Percentiles rank a stretch among this genome's conserved stretches.
These are phyloP conservation scores for Vinca major DNA, from an alignment of 305 asterid genomes.

Conservation along the genomic window DNA sequence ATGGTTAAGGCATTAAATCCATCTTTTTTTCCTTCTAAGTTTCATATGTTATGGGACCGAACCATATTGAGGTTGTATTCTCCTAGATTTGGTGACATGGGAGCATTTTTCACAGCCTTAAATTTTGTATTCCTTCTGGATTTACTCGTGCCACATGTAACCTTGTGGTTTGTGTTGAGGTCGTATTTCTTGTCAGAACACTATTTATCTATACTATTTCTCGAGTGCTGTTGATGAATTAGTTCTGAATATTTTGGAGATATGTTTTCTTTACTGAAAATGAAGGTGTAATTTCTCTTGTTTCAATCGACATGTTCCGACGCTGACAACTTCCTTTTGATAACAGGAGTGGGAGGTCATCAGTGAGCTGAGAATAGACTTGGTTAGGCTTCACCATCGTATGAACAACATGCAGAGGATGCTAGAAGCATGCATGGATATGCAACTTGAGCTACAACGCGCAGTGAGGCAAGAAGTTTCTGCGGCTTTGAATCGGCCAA, in stretches of 20 bases:
- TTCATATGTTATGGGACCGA: no score
- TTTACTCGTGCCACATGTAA: not conserved
- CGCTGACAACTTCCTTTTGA: not conserved
- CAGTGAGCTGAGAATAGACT: conserved; percentile 61
- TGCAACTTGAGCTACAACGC: conserved; percentile 80
- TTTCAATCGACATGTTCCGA: not conserved
- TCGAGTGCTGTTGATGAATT: not conserved
- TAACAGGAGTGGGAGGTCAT: conserved; percentile 68
- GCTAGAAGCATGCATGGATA: conserved; percentile 88
- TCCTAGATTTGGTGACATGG: not conserved
- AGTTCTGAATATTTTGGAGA: conserved; percentile 3
- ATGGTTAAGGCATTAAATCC: not conserved
- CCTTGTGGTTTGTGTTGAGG: conserved; percentile 5
- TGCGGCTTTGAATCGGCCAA: conserved; percentile 62
- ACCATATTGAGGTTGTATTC: not conserved
- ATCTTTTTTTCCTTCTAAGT: no score
- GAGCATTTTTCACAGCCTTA: not conserved
- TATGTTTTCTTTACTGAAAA: no score
- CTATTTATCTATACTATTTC: not conserved
- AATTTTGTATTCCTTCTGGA: not conserved
- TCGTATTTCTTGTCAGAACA: not conserved
- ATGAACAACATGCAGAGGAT: conserved; percentile 72
- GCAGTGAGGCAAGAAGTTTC: conserved; percentile 71
- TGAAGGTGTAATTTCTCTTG: not conserved
- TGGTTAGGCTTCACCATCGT: conserved; percentile 70